Conservation (phyloP, 202 grass and related monocot genomes). For the Sporobolus alterniflorus region DNA sequence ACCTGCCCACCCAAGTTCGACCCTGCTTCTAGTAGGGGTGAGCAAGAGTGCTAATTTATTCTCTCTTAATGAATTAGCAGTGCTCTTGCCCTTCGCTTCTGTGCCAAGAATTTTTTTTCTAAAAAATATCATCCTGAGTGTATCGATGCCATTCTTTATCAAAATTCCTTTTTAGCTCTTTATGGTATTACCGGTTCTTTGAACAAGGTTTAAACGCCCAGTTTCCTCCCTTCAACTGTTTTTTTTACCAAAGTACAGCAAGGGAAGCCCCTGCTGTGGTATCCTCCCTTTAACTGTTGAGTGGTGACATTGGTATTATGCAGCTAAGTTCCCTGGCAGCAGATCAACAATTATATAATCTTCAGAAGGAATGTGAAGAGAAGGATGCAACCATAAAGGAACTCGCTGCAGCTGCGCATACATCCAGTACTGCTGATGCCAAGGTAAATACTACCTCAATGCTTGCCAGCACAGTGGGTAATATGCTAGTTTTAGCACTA, state of each 20-base stretch:
- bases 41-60: no score
- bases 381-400: conserved; percentile 87
- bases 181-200: neutral
- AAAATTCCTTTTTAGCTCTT: neutral
- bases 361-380: conserved; percentile 90
- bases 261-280: no score
- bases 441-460: conserved; percentile 45
- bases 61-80: no score
- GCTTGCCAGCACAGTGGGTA: neutral
- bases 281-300: neutral
- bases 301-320: conserved; percentile 28
- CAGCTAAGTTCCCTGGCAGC: conserved; percentile 68
- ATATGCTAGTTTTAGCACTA: neutral
- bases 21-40: no score
- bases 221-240: no score
- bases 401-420: conserved; percentile 55
- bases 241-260: no score
- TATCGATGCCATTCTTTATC: conserved; percentile 6
- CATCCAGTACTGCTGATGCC: conserved; percentile 54
- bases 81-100: no score
- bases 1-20: no score
- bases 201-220: conserved; percentile 1
- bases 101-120: no score
- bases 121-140: conserved; percentile 1
- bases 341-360: conserved; percentile 85